Evolutionary conservation across 202 grass and related monocot species (phyloP).

Genomic region (Bolboschoenoplectus hybrid): DNA sequence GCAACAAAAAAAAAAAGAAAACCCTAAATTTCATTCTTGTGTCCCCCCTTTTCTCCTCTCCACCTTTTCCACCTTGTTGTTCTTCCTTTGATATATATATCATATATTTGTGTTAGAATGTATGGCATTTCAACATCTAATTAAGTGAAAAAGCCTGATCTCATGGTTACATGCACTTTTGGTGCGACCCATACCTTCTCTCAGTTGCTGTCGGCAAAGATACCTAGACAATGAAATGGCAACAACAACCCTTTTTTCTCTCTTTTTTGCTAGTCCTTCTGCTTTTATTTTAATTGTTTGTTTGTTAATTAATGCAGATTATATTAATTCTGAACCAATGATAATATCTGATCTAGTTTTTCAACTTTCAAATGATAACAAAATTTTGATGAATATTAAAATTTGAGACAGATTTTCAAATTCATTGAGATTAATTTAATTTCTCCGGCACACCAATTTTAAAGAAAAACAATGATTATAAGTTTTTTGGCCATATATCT

Average conservation of each 20-base stretch:
- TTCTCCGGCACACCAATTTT: no score
- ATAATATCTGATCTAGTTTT: no score
- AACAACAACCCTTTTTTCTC: conserved; percentile 36
- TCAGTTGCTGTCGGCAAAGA: conserved; percentile 43
- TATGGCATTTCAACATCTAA: conserved; percentile 38
- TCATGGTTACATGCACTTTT: conserved; percentile 40
- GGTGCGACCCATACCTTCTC: conserved; percentile 37
- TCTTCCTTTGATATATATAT: not conserved
- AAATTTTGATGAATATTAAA: no score
- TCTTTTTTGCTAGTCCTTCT: not conserved
- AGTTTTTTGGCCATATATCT: no score
- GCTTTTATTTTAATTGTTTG: not conserved
- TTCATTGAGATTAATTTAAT: no score
- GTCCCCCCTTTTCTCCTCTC: not conserved
- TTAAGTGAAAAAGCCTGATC: not conserved
- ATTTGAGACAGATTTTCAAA: no score
- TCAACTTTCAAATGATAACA: no score
- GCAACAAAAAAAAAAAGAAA: not conserved
- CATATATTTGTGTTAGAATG: conserved; percentile 10
- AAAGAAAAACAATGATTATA: no score
- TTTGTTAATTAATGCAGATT: not conserved
- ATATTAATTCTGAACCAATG: not conserved
- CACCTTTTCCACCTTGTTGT: not conserved
- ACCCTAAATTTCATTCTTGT: conserved; percentile 28
- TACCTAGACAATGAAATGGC: conserved; percentile 39